Percentiles rank a stretch among this genome's conserved stretches.
These are phyloP conservation scores for Xylaria sp. DNA, from an alignment of 2,329 filamentous ascomycete species.

Conservation along the genomic window DNA sequence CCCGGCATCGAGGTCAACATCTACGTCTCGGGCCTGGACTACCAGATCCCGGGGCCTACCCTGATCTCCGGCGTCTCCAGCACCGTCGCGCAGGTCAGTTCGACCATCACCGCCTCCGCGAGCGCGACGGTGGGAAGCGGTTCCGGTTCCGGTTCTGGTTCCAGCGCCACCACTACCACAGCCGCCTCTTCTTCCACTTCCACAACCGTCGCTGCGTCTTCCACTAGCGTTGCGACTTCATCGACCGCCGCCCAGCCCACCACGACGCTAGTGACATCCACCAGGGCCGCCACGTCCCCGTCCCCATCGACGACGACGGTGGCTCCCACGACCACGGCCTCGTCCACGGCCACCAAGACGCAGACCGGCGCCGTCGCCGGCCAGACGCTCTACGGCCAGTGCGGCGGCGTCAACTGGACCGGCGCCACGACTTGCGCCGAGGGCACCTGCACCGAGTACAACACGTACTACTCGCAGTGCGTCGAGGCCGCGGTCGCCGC, in stretches of 20 bases:
- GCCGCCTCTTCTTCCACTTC: background rate
- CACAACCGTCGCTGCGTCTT: no score
- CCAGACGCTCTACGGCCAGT: conserved; percentile 53
- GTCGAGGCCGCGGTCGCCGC: conserved; percentile 22
- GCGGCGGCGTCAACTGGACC: conserved; percentile 55
- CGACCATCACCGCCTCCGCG: conserved; percentile 39
- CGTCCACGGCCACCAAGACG: conserved; percentile 25
- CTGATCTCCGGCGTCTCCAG: conserved; percentile 43
- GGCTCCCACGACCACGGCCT: conserved; percentile 5
- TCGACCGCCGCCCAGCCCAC: conserved; percentile 25
- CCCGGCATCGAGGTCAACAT: conserved; percentile 66
- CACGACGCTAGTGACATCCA: conserved; percentile 30
- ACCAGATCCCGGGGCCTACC: conserved; percentile 45
- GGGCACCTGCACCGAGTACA: conserved; percentile 54
- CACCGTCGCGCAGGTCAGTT: conserved; percentile 43
- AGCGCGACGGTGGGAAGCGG: conserved; percentile 36
- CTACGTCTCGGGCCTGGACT: conserved; percentile 53
- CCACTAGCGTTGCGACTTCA: conserved; percentile 1
- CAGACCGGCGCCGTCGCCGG: conserved; percentile 32
- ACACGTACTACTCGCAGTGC: conserved; percentile 60
- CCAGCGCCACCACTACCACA: conserved; percentile 21
- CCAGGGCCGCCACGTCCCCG: conserved; percentile 21
- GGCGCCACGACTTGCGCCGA: conserved; percentile 53
- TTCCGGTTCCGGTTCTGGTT: conserved; percentile 21
- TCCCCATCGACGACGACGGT: conserved; percentile 34